Conservation (phyloP, 176 grass and related monocot genomes). For the Puya raimondii region DNA sequence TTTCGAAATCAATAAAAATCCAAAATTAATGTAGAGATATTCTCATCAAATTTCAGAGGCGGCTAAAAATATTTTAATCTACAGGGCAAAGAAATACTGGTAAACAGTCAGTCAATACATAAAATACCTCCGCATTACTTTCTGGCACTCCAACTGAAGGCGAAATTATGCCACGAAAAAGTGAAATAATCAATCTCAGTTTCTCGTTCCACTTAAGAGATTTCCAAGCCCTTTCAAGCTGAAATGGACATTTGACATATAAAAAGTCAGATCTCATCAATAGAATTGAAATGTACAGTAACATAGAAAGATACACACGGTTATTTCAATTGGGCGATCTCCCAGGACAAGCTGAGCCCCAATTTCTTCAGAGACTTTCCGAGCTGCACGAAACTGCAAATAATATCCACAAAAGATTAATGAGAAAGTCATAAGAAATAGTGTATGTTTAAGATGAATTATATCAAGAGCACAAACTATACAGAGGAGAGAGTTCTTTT, state of each 20-base stretch:
- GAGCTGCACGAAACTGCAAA: conserved; percentile 63
- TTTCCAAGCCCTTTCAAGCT: conserved; percentile 93
- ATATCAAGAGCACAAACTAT: conserved; percentile 9
- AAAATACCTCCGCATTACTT: conserved; percentile 15
- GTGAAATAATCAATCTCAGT: conserved; percentile 42
- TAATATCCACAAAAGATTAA: conserved; percentile 1
- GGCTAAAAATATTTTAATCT: no score
- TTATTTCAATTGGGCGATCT: conserved; percentile 95
- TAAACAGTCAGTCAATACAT: neutral
- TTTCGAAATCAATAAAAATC: no score
- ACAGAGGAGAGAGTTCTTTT: neutral
- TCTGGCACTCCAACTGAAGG: conserved; percentile 22
- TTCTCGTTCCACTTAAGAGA: conserved; percentile 74
- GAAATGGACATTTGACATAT: conserved; percentile 17
- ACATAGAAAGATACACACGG: conserved; percentile 31
- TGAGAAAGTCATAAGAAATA: neutral
- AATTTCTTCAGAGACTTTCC: conserved; percentile 87
- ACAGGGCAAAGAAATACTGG: no score
- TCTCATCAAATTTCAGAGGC: no score
- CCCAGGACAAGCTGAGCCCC: conserved; percentile 88
- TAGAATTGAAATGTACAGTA: neutral
- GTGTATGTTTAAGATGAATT: neutral
- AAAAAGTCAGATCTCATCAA: neutral
- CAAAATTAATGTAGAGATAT: no score
- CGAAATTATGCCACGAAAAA: conserved; percentile 61